A percentile compares a stretch with the other conserved stretches of the same genome.
Evolutionary conservation across 441 rosid genomes (phyloP).

Genomic region (Pelargonium australe): DNA sequence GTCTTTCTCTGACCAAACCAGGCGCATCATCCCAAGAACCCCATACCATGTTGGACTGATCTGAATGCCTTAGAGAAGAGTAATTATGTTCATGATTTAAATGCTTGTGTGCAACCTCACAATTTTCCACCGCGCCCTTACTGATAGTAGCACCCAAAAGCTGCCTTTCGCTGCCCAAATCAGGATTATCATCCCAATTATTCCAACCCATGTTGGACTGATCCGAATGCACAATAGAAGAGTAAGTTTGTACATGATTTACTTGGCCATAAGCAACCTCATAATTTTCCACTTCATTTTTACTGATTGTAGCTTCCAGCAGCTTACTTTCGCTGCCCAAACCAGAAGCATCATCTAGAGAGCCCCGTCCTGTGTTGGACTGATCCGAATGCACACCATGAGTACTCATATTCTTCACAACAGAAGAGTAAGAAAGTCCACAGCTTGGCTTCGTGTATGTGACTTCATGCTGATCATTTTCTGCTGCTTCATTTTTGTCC

Average conservation of each 20-base stretch:
- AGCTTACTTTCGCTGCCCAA: neutral
- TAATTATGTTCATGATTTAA: neutral
- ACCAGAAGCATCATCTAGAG: constrained; percentile 1
- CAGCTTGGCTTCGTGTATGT: neutral
- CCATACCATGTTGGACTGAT: neutral
- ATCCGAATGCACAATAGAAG: neutral
- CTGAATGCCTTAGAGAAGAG: neutral
- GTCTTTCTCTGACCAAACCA: constrained; percentile 4
- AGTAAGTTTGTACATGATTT: neutral
- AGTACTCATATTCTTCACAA: neutral
- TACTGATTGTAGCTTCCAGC: neutral
- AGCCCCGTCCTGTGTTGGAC: neutral
- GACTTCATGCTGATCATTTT: constrained; percentile 11
- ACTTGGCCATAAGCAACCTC: neutral
- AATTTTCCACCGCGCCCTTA: neutral
- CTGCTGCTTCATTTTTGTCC: constrained; percentile 9
- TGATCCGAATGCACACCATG: neutral
- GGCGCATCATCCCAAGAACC: neutral
- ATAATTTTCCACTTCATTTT: neutral
- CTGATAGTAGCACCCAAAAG: neutral
- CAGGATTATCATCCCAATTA: neutral
- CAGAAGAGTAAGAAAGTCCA: constrained; percentile 6
- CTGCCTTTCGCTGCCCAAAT: neutral
- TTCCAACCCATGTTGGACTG: constrained; percentile 3
- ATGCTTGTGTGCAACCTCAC: neutral